Percentiles rank a stretch among this genome's conserved stretches.
phyloP scores from a whole-genome alignment of 352 stramenopile species.

The Phytophthora foliorum region DNA sequence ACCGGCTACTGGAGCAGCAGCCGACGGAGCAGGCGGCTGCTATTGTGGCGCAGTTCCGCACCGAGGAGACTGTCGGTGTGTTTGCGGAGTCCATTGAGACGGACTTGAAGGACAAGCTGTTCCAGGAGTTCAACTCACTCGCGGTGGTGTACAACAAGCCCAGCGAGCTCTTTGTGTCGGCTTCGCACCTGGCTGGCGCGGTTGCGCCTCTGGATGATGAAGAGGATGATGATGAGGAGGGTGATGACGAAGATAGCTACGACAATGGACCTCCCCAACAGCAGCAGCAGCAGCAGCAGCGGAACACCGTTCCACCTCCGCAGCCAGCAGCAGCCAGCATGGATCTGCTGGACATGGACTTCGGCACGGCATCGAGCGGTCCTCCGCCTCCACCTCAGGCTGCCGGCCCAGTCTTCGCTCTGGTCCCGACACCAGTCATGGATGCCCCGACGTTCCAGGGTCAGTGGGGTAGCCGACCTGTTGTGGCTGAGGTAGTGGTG shows the following conservation, averaged over 20 bases:
- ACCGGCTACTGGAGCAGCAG: conserved; percentile 95
- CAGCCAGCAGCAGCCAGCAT: conserved; percentile 51
- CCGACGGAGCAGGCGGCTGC: conserved; percentile 90
- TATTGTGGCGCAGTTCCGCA: conserved; percentile 88
- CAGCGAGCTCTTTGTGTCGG: conserved; percentile 95
- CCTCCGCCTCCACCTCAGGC: conserved; percentile 25
- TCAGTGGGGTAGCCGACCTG: conserved; percentile 74
- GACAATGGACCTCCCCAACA: conserved; percentile 39
- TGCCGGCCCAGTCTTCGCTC: conserved; percentile 45
- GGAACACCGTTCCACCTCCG: conserved; percentile 39
- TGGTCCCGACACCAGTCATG: conserved; percentile 78
- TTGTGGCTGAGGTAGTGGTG: conserved; percentile 72
- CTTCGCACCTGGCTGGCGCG: conserved; percentile 62
- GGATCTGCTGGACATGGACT: conserved; percentile 86
- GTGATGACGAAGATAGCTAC: conserved; percentile 40
- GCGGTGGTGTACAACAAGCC: conserved; percentile 97
- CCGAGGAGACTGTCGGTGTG: conserved; percentile 85
- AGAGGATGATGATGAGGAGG: conserved; percentile 62
- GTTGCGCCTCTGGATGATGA: conserved; percentile 50
- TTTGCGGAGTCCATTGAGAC: conserved; percentile 88
- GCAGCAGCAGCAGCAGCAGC: conserved; percentile 59
- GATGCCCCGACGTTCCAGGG: conserved; percentile 78
- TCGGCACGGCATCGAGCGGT: conserved; percentile 44
- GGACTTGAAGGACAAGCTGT: conserved; percentile 90
- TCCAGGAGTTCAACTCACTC: conserved; percentile 98